Percentiles rank a stretch among this genome's conserved stretches.
Evolutionary conservation across 2,329 filamentous ascomycete species (phyloP).

Genomic region (Aspergillus spinulosporus): DNA sequence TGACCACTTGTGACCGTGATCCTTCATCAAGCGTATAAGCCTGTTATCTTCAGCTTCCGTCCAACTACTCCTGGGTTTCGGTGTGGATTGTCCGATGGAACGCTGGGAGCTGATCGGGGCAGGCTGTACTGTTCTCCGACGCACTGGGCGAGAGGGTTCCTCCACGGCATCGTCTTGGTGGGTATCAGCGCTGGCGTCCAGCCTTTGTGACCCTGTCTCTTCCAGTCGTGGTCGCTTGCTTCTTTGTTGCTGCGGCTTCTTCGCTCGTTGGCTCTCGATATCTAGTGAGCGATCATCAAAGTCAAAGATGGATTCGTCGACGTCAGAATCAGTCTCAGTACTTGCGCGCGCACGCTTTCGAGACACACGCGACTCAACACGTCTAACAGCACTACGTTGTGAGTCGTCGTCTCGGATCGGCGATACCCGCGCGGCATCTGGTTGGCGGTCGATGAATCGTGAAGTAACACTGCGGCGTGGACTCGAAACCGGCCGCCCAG

Average conservation of each 20-base stretch:
- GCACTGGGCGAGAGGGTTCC: not conserved
- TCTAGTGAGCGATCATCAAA: slow-evolving; percentile 36
- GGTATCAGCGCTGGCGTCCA: not conserved
- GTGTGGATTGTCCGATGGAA: not conserved
- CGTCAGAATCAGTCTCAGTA: slow-evolving; percentile 28
- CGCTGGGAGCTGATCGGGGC: not conserved
- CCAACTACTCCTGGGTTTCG: slow-evolving; percentile 34
- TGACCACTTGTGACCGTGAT: slow-evolving; percentile 50
- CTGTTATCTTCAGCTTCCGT: slow-evolving; percentile 41
- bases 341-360: slow-evolving; percentile 22
- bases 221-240: slow-evolving; percentile 14
- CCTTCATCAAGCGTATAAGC: slow-evolving; percentile 52
- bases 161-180: not conserved
- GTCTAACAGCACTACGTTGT: slow-evolving; percentile 19
- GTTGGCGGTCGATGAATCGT: slow-evolving; percentile 41
- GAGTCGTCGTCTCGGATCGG: slow-evolving; percentile 32
- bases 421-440: slow-evolving; percentile 35
- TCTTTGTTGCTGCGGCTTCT: slow-evolving; percentile 27
- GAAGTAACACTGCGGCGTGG: slow-evolving; percentile 8
- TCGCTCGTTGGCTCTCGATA: slow-evolving; percentile 35
- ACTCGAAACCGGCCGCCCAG: not conserved
- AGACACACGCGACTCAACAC: slow-evolving; percentile 8
- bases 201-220: not conserved
- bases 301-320: slow-evolving; percentile 49
- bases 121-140: not conserved